Conservation (phyloP, 352 stramenopile genomes). For the Pythium myriotylum region DNA sequence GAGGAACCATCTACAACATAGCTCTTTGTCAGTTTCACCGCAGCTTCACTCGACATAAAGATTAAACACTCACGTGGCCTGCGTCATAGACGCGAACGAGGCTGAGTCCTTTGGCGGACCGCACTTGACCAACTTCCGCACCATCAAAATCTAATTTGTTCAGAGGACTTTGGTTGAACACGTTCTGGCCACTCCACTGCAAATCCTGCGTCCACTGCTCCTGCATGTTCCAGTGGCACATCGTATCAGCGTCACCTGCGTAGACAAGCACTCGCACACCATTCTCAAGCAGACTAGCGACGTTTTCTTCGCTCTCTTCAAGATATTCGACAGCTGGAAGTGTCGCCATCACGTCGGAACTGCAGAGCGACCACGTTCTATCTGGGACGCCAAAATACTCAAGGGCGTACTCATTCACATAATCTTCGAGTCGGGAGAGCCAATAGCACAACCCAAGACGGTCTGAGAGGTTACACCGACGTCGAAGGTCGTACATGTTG, state of each 20-base stretch:
- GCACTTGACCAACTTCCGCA: constrained; percentile 39
- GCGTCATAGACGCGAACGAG: constrained; percentile 68
- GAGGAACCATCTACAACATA: constrained; percentile 62
- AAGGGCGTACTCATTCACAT: constrained; percentile 54
- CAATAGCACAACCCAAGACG: constrained; percentile 61
- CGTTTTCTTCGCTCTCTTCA: constrained; percentile 55
- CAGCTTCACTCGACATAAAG: background rate
- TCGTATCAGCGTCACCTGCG: constrained; percentile 63
- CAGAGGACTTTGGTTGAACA: constrained; percentile 30
- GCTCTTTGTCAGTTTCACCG: background rate
- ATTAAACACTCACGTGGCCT: constrained; percentile 58
- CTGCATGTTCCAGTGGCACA: constrained; percentile 76
- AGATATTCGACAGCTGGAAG: constrained; percentile 42
- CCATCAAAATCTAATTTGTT: constrained; percentile 30
- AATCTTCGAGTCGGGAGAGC: constrained; percentile 56
- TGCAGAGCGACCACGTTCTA: constrained; percentile 55
- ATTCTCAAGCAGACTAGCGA: constrained; percentile 48
- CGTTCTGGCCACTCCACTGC: constrained; percentile 38
- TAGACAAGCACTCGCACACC: constrained; percentile 77
- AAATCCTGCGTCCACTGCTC: constrained; percentile 64
- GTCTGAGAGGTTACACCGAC: constrained; percentile 51
- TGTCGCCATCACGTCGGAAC: constrained; percentile 13
- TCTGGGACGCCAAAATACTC: constrained; percentile 47
- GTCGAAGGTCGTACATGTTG: constrained; percentile 81
- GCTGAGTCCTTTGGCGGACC: constrained; percentile 51